Evolutionary conservation across 2,329 filamentous ascomycete species (phyloP), one percentile per base, ranked within the genome.

Genomic region (Trichoderma polysporum): DNA sequence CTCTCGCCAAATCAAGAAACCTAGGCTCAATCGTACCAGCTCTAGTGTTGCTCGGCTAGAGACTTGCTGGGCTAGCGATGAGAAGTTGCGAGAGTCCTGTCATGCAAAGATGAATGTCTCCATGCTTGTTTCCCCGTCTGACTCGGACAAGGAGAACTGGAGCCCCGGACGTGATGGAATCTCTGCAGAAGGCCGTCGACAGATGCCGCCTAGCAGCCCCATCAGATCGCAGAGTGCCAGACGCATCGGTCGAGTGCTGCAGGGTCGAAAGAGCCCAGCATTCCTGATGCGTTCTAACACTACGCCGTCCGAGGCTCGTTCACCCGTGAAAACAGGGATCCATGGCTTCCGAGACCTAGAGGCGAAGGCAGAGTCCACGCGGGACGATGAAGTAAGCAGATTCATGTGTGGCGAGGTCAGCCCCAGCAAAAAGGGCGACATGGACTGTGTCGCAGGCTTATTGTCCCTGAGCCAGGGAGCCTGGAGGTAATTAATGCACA

Each of bases 141-240:
- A 97, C 73, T 97, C 93, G 1, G 94, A 98, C 77, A 98, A 98
- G 80, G 94, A 98, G 80, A 98, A 98, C 75, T 96, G 93, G 86
- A 86, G 82, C 74, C 89, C 83, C 1, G 83, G 82, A 69, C 82
- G 83, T 69, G 81, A 83, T 49, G 82, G 78, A 9, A 81, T 79
- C 69, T 73, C 77, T 61, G 78, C 69, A 25, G 73, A 70, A 60
- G 70, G 64, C 57, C 70, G 70, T 57, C 76, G 76, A 60, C 79
- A 79, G 29, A 78, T 77, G 4, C 71, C 81, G 45, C 80, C 81
- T 4, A 75, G 76, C 4, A 73, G 71, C 10, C 70, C 74, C 22
- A 66, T 71, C 27, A 76, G 75, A 50, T 29, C 68, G 9, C 67
- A 73, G 31, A 79, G 82, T 63, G 70, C 78, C 8, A 80, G 83